phyloP scores from a whole-genome alignment of 805 yeast species.

The Myxozyma udenii region DNA sequence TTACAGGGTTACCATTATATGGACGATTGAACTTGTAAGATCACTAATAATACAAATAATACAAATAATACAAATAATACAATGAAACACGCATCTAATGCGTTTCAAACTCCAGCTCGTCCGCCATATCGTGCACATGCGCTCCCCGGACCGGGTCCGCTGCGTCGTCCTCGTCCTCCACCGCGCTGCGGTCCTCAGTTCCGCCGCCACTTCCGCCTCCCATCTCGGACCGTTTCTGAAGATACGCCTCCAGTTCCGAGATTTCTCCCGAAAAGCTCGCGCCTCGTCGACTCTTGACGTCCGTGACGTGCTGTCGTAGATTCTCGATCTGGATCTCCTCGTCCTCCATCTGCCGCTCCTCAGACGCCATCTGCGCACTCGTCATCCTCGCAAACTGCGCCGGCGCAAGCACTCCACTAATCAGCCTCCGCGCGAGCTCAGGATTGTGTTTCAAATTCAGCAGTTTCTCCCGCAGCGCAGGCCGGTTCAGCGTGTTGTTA shows the following conservation, averaged over 20 bases:
- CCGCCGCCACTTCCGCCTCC: neutral
- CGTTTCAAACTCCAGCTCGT: neutral
- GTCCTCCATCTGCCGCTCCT: neutral
- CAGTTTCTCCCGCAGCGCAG: slow-evolving; percentile 43
- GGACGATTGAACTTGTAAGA: too few species aligned
- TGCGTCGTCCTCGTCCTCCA: neutral
- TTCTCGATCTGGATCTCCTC: slow-evolving; percentile 6
- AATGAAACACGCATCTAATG: too few species aligned
- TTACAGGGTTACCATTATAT: too few species aligned
- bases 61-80: too few species aligned
- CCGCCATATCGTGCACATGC: neutral
- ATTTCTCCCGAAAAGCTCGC: slow-evolving; percentile 1
- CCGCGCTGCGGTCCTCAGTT: neutral
- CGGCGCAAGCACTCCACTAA: slow-evolving; percentile 8
- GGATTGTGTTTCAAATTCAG: slow-evolving; percentile 33
- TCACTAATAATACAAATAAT: too few species aligned
- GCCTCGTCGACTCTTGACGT: neutral
- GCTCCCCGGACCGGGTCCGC: neutral
- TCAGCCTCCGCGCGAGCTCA: slow-evolving; percentile 4
- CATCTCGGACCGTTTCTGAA: neutral
- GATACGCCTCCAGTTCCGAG: neutral
- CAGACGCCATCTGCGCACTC: slow-evolving; percentile 14
- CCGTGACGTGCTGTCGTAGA: slow-evolving; percentile 3
- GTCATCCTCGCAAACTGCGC: slow-evolving; percentile 16
- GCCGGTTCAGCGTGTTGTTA: slow-evolving; percentile 36